phyloP scores from a whole-genome alignment of 441 rosid species.

The Codiaeum variegatum region DNA sequence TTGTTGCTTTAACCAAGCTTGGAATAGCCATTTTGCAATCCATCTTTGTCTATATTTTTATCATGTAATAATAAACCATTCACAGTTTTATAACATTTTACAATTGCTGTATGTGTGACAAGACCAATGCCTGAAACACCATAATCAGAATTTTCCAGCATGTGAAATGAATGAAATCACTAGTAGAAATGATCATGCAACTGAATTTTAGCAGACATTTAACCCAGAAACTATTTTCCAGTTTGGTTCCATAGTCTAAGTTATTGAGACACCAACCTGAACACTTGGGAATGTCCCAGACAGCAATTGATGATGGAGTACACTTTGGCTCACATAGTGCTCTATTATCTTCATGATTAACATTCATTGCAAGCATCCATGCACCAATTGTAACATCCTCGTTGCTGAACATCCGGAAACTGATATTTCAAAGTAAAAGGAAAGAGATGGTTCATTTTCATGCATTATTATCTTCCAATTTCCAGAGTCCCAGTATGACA shows the following conservation, averaged over 20 bases:
- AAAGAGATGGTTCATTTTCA: neutral
- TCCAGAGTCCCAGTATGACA: neutral
- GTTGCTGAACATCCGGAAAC: slow-evolving; percentile 94
- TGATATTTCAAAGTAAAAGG: slow-evolving; percentile 30
- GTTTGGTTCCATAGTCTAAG: slow-evolving; percentile 11
- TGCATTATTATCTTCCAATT: neutral
- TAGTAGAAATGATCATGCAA: neutral
- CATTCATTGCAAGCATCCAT: slow-evolving; percentile 99
- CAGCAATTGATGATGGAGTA: slow-evolving; percentile 63
- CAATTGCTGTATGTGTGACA: neutral
- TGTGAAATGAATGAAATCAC: slow-evolving; percentile 1
- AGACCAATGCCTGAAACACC: neutral
- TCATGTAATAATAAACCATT: neutral
- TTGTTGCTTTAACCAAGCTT: neutral
- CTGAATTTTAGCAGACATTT: neutral
- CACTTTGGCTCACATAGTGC: slow-evolving; percentile 67
- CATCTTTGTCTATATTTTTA: neutral
- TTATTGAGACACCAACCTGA: slow-evolving; percentile 54
- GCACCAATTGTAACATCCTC: slow-evolving; percentile 96
- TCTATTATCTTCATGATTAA: slow-evolving; percentile 69
- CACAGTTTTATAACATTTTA: neutral
- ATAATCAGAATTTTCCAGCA: neutral
- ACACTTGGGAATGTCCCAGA: slow-evolving; percentile 95
- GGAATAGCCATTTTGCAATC: neutral
- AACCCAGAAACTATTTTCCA: neutral